Evolutionary conservation across 2,329 filamentous ascomycete species (phyloP).

Genomic region (Ascochyta koolunga): DNA sequence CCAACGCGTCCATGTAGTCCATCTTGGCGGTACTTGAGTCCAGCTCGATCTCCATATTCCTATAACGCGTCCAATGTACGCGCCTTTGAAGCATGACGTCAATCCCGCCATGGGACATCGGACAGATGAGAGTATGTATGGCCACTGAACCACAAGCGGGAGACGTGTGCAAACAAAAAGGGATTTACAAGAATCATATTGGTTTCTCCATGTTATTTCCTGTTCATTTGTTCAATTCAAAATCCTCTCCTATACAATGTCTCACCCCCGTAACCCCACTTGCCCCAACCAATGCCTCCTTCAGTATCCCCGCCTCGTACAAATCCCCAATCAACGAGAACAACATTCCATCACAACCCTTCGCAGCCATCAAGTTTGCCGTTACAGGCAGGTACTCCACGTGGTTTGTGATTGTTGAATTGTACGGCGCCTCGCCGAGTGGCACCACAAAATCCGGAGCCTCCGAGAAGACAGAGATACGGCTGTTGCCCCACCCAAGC

Average conservation of each 20-base stretch:
- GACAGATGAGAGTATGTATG: background rate
- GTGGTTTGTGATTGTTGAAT: slow-evolving; percentile 56
- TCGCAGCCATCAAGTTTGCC: slow-evolving; percentile 63
- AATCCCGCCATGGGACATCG: background rate
- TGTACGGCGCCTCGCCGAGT: slow-evolving; percentile 52
- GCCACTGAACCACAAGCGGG: background rate
- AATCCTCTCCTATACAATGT: slow-evolving; percentile 44
- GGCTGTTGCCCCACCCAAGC: slow-evolving; percentile 55
- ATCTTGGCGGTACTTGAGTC: background rate
- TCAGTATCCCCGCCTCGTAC: slow-evolving; percentile 56
- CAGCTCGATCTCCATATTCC: background rate
- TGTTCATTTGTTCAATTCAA: background rate
- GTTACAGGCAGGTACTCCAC: slow-evolving; percentile 63
- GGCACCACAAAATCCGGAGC: slow-evolving; percentile 56
- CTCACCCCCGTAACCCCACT: slow-evolving; percentile 50
- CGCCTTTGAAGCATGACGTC: slow-evolving; percentile 12
- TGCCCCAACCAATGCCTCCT: slow-evolving; percentile 52
- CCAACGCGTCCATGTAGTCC: slow-evolving; percentile 3
- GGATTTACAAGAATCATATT: too few relatives aligned
- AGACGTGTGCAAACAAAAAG: too few relatives aligned
- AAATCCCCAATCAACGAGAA: slow-evolving; percentile 61
- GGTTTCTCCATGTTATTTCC: too few relatives aligned
- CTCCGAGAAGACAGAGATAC: slow-evolving; percentile 57
- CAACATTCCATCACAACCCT: slow-evolving; percentile 66
- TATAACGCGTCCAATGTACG: slow-evolving; percentile 7